phyloP scores from a whole-genome alignment of 139 green algal species.

The Chlamydomonas sphaeroides region DNA sequence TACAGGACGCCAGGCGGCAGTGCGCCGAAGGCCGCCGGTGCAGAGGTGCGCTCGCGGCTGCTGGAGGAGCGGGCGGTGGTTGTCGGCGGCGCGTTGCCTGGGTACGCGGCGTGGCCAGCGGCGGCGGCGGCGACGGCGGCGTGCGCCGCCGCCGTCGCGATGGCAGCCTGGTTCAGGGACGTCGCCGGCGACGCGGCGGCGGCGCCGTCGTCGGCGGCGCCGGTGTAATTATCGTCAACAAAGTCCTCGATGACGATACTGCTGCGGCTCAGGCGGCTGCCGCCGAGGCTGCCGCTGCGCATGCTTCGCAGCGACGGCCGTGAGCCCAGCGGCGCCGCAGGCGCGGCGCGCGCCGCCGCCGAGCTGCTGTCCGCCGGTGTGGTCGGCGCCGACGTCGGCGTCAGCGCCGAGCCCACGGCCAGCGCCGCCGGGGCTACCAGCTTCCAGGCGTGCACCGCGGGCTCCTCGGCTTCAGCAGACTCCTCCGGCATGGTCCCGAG shows the following conservation, averaged over 20 bases:
- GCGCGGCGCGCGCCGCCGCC: not conserved
- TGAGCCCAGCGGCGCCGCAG: not conserved
- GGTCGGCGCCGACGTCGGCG: too few relatives aligned
- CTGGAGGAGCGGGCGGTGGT: not conserved
- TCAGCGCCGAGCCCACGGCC: too few relatives aligned
- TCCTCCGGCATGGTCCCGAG: not conserved
- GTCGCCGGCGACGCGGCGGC: not conserved
- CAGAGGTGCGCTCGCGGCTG: not conserved
- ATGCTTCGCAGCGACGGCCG: conserved; percentile 1
- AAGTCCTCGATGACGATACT: conserved; percentile 17
- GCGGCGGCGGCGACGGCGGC: not conserved
- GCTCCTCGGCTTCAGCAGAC: not conserved
- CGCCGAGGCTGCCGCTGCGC: not conserved
- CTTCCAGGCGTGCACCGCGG: conserved; percentile 28
- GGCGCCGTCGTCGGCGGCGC: too few relatives aligned
- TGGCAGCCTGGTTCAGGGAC: conserved; percentile 5
- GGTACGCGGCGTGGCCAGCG: not conserved
- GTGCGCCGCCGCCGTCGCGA: not conserved
- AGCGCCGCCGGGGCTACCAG: not conserved
- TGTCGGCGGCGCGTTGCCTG: not conserved
- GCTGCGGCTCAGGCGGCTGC: conserved; percentile 31
- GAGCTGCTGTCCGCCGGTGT: not conserved
- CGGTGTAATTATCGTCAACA: conserved; percentile 22
- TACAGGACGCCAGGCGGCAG: conserved; percentile 18
- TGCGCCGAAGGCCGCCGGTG: conserved; percentile 10